Evolutionary conservation across 305 asterid species (phyloP).

Genomic region (Petunia hybrid): DNA sequence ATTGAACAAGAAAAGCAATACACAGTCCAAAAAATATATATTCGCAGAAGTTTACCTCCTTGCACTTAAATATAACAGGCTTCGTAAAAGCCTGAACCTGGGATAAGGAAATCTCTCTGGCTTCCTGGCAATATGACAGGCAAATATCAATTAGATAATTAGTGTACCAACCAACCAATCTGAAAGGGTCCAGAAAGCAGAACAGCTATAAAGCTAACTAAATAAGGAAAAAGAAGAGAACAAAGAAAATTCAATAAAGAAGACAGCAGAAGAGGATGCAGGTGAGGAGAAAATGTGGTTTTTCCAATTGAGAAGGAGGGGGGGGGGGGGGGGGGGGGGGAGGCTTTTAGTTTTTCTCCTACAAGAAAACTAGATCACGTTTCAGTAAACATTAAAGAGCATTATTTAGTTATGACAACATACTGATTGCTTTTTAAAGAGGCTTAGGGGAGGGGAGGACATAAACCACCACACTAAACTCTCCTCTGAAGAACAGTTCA

Average conservation of each 20-base stretch:
- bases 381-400: slow-evolving; percentile 13
- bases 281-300: neutral
- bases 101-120: slow-evolving; percentile 76
- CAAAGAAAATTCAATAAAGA: slow-evolving; percentile 18
- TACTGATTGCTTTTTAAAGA: neutral
- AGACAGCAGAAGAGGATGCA: neutral
- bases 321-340: too few relatives aligned
- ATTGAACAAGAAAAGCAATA: slow-evolving; percentile 18
- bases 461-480: slow-evolving; percentile 22
- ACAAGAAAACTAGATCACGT: slow-evolving; percentile 9
- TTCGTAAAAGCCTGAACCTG: slow-evolving; percentile 73
- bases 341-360: neutral
- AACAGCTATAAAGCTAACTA: slow-evolving; percentile 18
- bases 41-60: slow-evolving; percentile 66
- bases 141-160: slow-evolving; percentile 32
- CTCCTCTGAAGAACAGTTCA: neutral
- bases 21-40: slow-evolving; percentile 27
- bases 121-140: slow-evolving; percentile 62
- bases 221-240: slow-evolving; percentile 25
- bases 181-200: neutral
- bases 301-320: neutral
- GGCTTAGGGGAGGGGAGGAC: neutral
- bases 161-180: neutral
- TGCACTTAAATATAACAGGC: slow-evolving; percentile 78
- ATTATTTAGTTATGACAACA: neutral